Conservation (phyloP, 495 filamentous ascomycete genomes). For the Tuber borchii region DNA sequence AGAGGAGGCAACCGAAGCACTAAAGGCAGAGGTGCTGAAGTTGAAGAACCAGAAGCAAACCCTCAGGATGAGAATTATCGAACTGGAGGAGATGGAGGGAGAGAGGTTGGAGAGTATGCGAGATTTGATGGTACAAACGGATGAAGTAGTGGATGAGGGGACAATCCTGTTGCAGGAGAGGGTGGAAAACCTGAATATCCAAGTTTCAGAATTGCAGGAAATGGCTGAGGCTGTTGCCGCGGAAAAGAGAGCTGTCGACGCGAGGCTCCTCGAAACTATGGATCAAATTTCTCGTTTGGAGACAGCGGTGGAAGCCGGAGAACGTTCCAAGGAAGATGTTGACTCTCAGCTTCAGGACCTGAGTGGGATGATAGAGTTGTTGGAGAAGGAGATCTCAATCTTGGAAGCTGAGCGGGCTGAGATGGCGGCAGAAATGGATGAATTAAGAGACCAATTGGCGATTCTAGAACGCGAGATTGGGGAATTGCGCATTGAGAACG, state of each 20-base stretch:
- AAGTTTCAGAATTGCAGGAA: constrained; percentile 32
- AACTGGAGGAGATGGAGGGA: constrained; percentile 39
- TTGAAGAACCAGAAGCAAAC: constrained; percentile 18
- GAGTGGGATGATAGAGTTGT: constrained; percentile 6
- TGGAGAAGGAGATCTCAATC: constrained; percentile 5
- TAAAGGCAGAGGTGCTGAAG: constrained; percentile 23
- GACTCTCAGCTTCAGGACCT: constrained; percentile 13
- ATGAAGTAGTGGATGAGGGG: constrained; percentile 27
- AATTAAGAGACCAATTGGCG: constrained; percentile 17
- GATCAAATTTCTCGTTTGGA: constrained; percentile 22
- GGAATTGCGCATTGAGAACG: constrained; percentile 24
- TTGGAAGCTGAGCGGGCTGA: constrained; percentile 24
- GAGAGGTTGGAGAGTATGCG: constrained; percentile 30
- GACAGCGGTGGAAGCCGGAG: constrained; percentile 18
- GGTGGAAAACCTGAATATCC: constrained; percentile 19
- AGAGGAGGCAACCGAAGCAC: constrained; percentile 14
- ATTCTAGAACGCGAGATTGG: constrained; percentile 15
- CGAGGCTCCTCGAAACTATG: constrained; percentile 5
- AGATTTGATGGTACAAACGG: constrained; percentile 31
- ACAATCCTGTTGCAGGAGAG: constrained; percentile 21
- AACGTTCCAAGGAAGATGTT: constrained; percentile 12
- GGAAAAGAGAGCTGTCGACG: constrained; percentile 17
- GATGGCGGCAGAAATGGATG: constrained; percentile 23
- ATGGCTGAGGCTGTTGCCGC: constrained; percentile 13
- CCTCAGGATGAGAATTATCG: constrained; percentile 18